Conservation (phyloP, 75 land plant genomes). For the Chamaecyparis obtusa region DNA sequence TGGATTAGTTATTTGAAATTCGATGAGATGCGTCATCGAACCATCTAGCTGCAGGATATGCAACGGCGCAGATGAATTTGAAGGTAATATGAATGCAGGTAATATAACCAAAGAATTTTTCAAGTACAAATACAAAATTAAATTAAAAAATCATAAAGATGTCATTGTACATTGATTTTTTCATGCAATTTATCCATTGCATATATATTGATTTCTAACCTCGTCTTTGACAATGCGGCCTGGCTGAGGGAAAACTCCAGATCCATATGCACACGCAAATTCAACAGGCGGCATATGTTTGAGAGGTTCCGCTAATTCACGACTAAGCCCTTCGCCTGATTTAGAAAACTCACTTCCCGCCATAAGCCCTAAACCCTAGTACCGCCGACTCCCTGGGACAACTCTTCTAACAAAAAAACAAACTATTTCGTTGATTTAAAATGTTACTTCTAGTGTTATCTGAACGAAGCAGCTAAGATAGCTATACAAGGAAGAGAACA, state of each 20-base stretch:
- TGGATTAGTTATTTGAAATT: not conserved
- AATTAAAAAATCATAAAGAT: not conserved
- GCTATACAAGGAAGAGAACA: too few relatives aligned
- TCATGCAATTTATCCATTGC: not conserved
- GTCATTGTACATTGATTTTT: slow-evolving; percentile 34
- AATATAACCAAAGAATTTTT: not conserved
- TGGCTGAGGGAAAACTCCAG: slow-evolving; percentile 74
- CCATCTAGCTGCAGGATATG: not conserved
- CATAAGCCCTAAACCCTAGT: not conserved
- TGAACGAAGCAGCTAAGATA: too few relatives aligned
- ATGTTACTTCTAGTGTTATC: too few relatives aligned
- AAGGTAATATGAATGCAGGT: not conserved
- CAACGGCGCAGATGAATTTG: not conserved
- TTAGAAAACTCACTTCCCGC: not conserved
- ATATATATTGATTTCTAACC: not conserved
- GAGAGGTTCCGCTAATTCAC: slow-evolving; percentile 53
- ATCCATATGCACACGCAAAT: slow-evolving; percentile 87
- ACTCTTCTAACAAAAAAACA: not conserved
- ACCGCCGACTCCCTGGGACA: not conserved
- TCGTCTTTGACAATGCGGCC: not conserved
- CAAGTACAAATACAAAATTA: not conserved
- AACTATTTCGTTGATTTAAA: too few relatives aligned
- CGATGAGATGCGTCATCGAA: too few relatives aligned
- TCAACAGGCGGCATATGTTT: slow-evolving; percentile 72
- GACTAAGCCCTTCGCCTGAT: slow-evolving; percentile 9